A percentile compares a stretch with the other conserved stretches of the same genome.
Conservation (phyloP, 768 basidiomycete species). For the Sistotremastrum suecicum region DNA sequence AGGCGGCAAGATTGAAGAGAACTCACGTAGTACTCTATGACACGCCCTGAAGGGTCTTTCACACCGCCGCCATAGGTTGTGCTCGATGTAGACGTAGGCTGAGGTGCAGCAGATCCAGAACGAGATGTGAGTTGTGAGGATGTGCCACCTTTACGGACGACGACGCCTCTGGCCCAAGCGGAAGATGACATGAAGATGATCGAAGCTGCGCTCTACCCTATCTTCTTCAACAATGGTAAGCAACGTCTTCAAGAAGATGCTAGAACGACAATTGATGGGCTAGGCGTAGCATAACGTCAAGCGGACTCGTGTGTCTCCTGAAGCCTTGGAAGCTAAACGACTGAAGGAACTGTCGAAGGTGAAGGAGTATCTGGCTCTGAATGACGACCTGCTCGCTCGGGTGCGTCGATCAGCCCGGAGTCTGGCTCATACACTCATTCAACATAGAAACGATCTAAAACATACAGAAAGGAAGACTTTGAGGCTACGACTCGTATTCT, state of each 20-base stretch:
- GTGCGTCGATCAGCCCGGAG: slow-evolving; percentile 25
- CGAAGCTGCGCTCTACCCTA: neutral
- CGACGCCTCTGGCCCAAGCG: slow-evolving; percentile 61
- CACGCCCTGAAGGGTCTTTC: slow-evolving; percentile 75
- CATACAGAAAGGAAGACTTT: slow-evolving; percentile 64
- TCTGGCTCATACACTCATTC: neutral
- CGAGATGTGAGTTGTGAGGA: slow-evolving; percentile 25
- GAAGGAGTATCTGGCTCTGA: slow-evolving; percentile 54
- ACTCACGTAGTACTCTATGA: slow-evolving; percentile 67
- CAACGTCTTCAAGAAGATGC: neutral
- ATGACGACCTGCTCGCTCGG: slow-evolving; percentile 46
- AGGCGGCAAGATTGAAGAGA: slow-evolving; percentile 1
- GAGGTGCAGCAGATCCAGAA: slow-evolving; percentile 52
- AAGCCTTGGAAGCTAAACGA: slow-evolving; percentile 51
- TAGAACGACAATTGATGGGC: neutral
- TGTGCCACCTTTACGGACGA: slow-evolving; percentile 50
- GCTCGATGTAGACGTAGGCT: slow-evolving; percentile 56
- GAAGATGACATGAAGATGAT: slow-evolving; percentile 18
- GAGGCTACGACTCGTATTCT: slow-evolving; percentile 65
- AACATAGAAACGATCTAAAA: slow-evolving; percentile 51
- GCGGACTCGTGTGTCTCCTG: slow-evolving; percentile 40
- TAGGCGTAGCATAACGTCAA: slow-evolving; percentile 50
- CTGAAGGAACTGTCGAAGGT: slow-evolving; percentile 65
- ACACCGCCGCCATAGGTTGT: slow-evolving; percentile 74
- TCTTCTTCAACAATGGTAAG: neutral